Evolutionary conservation across 1,284 basidiomycete species (phyloP), one percentile per base, ranked within the genome.

Genomic region (Taiwanofungus camphoratus): DNA sequence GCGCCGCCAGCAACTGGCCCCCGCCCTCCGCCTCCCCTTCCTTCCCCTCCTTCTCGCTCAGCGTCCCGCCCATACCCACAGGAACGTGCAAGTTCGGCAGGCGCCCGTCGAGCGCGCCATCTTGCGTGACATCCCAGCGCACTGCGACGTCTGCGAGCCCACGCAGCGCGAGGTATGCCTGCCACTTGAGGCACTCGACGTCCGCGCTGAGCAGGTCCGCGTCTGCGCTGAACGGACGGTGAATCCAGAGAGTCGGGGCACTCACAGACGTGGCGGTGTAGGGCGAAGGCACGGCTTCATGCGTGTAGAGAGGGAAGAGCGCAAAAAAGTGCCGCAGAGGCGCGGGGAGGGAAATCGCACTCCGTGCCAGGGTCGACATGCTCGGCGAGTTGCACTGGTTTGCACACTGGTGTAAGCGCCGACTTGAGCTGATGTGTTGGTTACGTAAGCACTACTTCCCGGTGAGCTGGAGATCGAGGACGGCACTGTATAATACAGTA

Each of bases 171-270:
- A 90, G 70, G 60, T 85, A 87, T 0, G 86, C 82, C 60, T 89
- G 87, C 86, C 86, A 89, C 64, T 87, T 88, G 54, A 90, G 72
- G 61, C 86, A 88, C 54, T 88, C 85, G 49, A 87, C 80, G 62
- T 90, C 87, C 41, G 70, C 62, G 59, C 83, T 87, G 49, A 89
- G 71, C 2, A 74, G 60, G 32, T 63, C 61, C 4, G 59, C 54
- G 11, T 54, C 52, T 1, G 53, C 46, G 24, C 42, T 47, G 36
- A 54, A 59, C 3, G 81, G 79, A 8, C 76, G 72, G 15, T 69
- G 66, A 22, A 87, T 76, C 80, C 84, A 87, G 37, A 88, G 70
- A 0, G 79, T 77, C 4, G 82, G 79, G 11, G 52, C 24, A 29
- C 49, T 46, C 41, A 77, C 47, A 0, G 65, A 16, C 68, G 51